These are phyloP conservation scores for Paxillus ammoniavirescens DNA, from an alignment of 768 basidiomycete genomes.

Conservation along the genomic window DNA sequence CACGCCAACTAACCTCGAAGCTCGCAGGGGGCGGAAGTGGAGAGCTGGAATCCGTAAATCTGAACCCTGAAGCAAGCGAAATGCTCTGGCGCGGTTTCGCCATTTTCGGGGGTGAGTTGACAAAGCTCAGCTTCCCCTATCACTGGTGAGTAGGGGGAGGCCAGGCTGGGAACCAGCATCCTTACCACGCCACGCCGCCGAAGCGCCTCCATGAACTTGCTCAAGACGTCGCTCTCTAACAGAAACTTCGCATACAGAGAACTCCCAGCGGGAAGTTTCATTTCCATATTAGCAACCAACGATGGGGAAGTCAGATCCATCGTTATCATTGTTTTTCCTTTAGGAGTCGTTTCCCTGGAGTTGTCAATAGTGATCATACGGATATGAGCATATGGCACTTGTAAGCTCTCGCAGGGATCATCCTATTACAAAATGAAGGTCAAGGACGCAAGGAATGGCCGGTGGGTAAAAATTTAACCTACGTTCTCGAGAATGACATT, in stretches of 20 bases:
- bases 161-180: not conserved
- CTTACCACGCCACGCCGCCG: conserved; percentile 49
- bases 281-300: conserved; percentile 32
- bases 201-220: conserved; percentile 42
- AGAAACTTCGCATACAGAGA: conserved; percentile 36
- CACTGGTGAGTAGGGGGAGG: not conserved
- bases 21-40: conserved; percentile 21
- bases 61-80: conserved; percentile 27
- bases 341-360: conserved; percentile 18
- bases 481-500: conserved; percentile 39
- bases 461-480: not conserved
- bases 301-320: conserved; percentile 38
- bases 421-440: conserved; percentile 31
- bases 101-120: conserved; percentile 15
- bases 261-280: conserved; percentile 19
- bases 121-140: conserved; percentile 31
- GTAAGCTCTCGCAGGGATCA: conserved; percentile 51
- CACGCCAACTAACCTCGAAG: conserved; percentile 20
- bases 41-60: conserved; percentile 21
- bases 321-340: conserved; percentile 25
- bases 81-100: conserved; percentile 18
- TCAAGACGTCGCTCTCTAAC: conserved; percentile 32
- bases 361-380: conserved; percentile 24
- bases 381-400: conserved; percentile 40
- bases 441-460: not conserved